Evolutionary conservation across 257 asterid genomes (phyloP).

Genomic region (Solanum chaucha): DNA sequence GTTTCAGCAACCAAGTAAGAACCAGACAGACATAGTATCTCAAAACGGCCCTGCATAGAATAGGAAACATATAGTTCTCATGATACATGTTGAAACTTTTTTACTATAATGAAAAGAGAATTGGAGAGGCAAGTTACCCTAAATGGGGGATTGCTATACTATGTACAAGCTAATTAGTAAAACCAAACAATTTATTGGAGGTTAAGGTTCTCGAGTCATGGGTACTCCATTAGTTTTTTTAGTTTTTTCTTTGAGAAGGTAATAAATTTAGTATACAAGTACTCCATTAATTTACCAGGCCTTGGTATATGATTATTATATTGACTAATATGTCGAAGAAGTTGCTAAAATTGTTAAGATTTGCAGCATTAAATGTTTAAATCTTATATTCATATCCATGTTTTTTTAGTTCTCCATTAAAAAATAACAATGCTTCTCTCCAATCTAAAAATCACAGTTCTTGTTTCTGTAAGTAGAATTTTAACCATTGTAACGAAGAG

Average conservation of each 20-base stretch:
- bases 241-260: not conserved
- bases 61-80: not conserved
- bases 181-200: not conserved
- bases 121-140: not conserved
- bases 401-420: not conserved
- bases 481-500: not conserved
- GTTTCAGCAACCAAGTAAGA: slow-evolving; percentile 55
- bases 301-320: not conserved
- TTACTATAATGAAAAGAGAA: not conserved
- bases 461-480: not conserved
- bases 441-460: not conserved
- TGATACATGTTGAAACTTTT: not conserved
- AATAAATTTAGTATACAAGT: not conserved
- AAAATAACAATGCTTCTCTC: not conserved
- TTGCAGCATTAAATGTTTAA: not conserved
- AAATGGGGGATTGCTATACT: not conserved
- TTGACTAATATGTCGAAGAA: not conserved
- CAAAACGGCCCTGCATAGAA: slow-evolving; percentile 48
- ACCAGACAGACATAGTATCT: slow-evolving; percentile 54
- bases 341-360: not conserved
- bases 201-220: not conserved
- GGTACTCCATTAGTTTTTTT: not conserved
- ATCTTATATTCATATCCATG: not conserved
- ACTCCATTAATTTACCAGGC: not conserved
- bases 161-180: not conserved